phyloP scores from a whole-genome alignment of 176 grass and related monocot species.

The Cenchrus fungigraminus region DNA sequence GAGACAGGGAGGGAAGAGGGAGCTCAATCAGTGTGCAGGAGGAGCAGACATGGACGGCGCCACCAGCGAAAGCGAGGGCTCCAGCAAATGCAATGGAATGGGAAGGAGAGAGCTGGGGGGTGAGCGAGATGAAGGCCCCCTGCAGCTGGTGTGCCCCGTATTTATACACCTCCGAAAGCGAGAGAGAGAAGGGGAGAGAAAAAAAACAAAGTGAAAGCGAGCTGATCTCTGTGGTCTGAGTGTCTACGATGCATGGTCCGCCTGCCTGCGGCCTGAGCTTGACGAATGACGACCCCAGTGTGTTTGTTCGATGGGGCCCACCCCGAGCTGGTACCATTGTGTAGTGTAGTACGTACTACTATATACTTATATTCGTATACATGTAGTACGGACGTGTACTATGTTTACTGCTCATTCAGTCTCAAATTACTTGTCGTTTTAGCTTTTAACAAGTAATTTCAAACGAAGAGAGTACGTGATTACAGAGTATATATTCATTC shows the following conservation, averaged over 20 bases:
- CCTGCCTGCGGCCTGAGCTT: neutral
- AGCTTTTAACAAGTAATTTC: too few species aligned
- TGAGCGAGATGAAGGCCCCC: slow-evolving; percentile 33
- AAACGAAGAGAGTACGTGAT: too few species aligned
- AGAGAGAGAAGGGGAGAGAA: too few species aligned
- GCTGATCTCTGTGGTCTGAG: neutral
- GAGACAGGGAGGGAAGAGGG: neutral
- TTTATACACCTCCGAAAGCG: slow-evolving; percentile 61
- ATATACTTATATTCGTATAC: neutral
- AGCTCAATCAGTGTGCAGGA: slow-evolving; percentile 19
- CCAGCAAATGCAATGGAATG: slow-evolving; percentile 32
- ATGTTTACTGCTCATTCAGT: too few species aligned
- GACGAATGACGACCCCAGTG: neutral
- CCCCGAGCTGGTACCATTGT: neutral
- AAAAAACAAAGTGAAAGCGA: slow-evolving; percentile 34
- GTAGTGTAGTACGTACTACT: neutral
- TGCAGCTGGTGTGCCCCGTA: slow-evolving; percentile 36
- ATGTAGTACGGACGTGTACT: slow-evolving; percentile 32
- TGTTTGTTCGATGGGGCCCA: slow-evolving; percentile 26
- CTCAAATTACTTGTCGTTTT: too few species aligned
- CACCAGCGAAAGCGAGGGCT: slow-evolving; percentile 40
- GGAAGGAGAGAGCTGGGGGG: neutral
- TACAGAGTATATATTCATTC: too few species aligned
- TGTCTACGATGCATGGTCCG: neutral
- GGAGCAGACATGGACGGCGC: slow-evolving; percentile 36